Percentiles rank a stretch among this genome's conserved stretches.
These are phyloP conservation scores for Epichloe uncinata DNA, from an alignment of 2,329 filamentous ascomycete species.

Conservation along the genomic window DNA sequence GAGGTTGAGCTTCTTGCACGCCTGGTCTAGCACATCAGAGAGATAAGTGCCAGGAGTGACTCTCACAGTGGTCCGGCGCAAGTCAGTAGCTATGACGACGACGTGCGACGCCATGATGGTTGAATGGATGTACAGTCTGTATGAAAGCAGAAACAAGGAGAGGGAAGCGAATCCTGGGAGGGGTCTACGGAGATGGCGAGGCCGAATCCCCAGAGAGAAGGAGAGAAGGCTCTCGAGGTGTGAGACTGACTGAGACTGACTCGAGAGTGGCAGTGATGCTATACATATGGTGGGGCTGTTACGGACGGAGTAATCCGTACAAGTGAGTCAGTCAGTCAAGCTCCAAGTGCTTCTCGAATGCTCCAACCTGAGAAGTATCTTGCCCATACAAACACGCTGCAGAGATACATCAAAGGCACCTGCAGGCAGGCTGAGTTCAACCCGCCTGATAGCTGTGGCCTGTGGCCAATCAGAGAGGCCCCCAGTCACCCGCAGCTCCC, in stretches of 20 bases:
- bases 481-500: background rate
- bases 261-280: background rate
- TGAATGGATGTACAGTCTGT: background rate
- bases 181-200: background rate
- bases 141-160: background rate
- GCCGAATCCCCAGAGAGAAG: background rate
- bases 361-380: background rate
- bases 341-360: conserved; percentile 4
- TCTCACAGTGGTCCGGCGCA: conserved; percentile 68
- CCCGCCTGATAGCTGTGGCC: conserved; percentile 4
- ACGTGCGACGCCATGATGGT: conserved; percentile 70
- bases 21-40: conserved; percentile 75
- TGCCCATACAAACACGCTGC: background rate
- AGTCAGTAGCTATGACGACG: conserved; percentile 69
- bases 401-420: background rate
- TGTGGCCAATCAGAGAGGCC: conserved; percentile 5
- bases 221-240: background rate
- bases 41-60: conserved; percentile 70
- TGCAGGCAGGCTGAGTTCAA: conserved; percentile 1
- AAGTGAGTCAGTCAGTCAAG: background rate
- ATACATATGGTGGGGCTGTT: background rate
- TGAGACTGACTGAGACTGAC: background rate
- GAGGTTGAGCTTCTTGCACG: conserved; percentile 69
- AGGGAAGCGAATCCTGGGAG: background rate
- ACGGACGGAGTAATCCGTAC: too few species aligned